phyloP scores from a whole-genome alignment of 345 rosid species.

The Euclidium syriacum region DNA sequence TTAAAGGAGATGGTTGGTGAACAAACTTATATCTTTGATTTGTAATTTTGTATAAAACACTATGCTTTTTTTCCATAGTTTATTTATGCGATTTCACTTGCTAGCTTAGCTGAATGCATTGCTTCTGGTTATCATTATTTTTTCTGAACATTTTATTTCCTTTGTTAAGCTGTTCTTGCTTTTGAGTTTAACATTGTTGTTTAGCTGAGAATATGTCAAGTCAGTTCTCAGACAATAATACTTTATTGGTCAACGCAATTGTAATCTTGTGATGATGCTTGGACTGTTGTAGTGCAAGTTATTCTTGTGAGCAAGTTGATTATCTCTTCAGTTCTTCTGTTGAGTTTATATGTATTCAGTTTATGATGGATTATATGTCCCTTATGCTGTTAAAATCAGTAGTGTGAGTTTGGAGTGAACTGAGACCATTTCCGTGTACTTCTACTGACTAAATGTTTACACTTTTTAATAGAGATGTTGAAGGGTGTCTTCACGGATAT shows the following conservation, averaged over 20 bases:
- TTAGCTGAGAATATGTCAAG: neutral
- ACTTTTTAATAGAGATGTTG: conserved; percentile 63
- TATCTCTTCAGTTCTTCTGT: neutral
- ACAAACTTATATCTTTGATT: neutral
- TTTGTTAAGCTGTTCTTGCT: neutral
- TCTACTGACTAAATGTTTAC: conserved; percentile 4
- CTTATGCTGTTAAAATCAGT: neutral
- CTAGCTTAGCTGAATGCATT: neutral
- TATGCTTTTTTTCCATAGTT: neutral
- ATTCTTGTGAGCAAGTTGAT: neutral
- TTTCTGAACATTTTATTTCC: neutral
- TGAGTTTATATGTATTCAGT: neutral
- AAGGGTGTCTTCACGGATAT: conserved; percentile 84
- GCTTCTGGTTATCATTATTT: neutral
- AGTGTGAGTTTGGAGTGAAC: neutral
- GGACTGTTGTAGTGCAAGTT: neutral
- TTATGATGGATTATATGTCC: neutral
- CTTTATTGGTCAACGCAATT: neutral
- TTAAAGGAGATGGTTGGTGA: conserved; percentile 84
- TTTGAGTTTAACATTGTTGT: neutral
- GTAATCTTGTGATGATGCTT: neutral
- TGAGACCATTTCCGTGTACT: neutral
- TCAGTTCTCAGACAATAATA: neutral
- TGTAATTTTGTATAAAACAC: neutral
- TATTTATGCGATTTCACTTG: neutral